Percentiles rank a stretch among this genome's conserved stretches.
These are phyloP conservation scores for Polyporus tsugae DNA, from an alignment of 1,284 basidiomycete species.

Conservation along the genomic window DNA sequence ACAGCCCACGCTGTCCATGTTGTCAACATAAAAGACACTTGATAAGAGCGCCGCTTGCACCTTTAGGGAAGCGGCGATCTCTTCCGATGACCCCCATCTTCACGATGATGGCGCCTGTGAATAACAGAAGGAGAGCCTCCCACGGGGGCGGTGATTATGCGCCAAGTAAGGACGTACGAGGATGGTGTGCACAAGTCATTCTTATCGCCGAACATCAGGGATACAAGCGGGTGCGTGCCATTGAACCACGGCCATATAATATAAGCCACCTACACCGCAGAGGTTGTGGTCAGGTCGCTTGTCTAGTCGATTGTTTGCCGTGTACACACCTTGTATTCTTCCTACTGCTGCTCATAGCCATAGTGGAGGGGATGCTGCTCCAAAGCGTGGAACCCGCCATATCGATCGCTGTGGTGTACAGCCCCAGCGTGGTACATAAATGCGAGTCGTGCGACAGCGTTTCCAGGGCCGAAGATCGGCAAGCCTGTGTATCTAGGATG, in stretches of 20 bases:
- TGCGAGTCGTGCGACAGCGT: not conserved
- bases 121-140: not conserved
- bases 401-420: not conserved
- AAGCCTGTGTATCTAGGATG: slow-evolving; percentile 22
- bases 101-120: not conserved
- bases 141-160: not conserved
- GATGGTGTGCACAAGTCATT: not conserved
- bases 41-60: not conserved
- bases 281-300: not conserved
- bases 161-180: not conserved
- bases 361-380: not conserved
- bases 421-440: not conserved
- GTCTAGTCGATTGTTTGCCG: not conserved
- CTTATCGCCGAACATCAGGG: not conserved
- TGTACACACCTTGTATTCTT: not conserved
- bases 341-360: not conserved
- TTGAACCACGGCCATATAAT: too few species aligned
- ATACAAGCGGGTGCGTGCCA: not conserved
- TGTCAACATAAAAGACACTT: not conserved
- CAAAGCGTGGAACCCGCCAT: not conserved
- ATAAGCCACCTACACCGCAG: not conserved
- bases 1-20: not conserved
- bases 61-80: not conserved
- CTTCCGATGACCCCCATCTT: not conserved
- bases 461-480: slow-evolving; percentile 1